Conservation (phyloP, 305 asterid genomes). For the Rubia tinctorum region DNA sequence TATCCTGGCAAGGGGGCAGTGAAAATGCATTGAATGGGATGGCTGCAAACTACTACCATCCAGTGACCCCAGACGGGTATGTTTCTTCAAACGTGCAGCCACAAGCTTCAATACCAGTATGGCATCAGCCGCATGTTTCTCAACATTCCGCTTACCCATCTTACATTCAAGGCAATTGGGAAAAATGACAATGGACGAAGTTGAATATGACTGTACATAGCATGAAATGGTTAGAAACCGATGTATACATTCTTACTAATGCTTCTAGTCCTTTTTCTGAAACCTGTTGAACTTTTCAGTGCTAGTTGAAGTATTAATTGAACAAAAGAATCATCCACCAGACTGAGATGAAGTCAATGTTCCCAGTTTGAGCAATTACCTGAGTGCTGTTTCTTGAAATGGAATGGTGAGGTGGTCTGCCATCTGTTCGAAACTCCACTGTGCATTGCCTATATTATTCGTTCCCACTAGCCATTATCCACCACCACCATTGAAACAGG, state of each 20-base stretch:
- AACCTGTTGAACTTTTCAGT: not conserved
- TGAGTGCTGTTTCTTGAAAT: not conserved
- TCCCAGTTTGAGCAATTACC: not conserved
- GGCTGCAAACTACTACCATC: constrained; percentile 6
- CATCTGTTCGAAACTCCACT: not conserved
- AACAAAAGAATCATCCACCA: not conserved
- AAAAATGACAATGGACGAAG: not conserved
- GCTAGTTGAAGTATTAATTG: not conserved
- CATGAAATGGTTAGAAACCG: constrained; percentile 1
- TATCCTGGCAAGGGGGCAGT: not conserved
- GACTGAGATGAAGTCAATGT: not conserved
- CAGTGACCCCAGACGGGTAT: constrained; percentile 22
- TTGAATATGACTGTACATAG: not conserved
- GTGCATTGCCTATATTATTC: not conserved
- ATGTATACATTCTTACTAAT: not conserved
- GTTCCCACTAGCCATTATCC: not conserved
- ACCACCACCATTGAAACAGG: not conserved
- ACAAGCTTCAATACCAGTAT: constrained; percentile 11
- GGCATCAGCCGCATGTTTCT: constrained; percentile 6
- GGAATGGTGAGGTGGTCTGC: not conserved
- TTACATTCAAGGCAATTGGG: not conserved
- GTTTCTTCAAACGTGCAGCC: constrained; percentile 28
- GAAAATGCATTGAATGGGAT: not conserved
- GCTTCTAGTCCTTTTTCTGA: not conserved
- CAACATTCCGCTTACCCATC: not conserved